A percentile compares a stretch with the other conserved stretches of the same genome.
These are phyloP conservation scores for Casaregolazyma lundiana DNA, from an alignment of 1,139 yeast species.

Conservation along the genomic window DNA sequence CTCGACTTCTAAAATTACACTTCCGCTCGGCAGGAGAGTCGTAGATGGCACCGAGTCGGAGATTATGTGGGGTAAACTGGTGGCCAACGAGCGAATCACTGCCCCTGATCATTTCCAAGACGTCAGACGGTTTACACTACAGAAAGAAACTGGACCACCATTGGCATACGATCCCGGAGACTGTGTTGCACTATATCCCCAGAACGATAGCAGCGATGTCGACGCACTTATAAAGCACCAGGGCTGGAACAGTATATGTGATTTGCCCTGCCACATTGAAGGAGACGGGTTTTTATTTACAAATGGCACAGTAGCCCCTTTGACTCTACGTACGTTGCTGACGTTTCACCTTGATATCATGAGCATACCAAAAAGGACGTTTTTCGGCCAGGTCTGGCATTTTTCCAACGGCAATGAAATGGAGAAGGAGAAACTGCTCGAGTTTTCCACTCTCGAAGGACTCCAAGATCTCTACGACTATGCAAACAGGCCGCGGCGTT, in stretches of 20 bases:
- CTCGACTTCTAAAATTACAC: constrained; percentile 24
- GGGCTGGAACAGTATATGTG: constrained; percentile 69
- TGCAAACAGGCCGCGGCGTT: constrained; percentile 86
- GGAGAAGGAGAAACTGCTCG: constrained; percentile 69
- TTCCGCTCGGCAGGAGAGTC: constrained; percentile 4
- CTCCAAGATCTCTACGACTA: constrained; percentile 79
- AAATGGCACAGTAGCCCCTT: constrained; percentile 56
- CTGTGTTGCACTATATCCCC: constrained; percentile 69
- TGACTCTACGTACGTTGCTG: constrained; percentile 67
- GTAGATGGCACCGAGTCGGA: constrained; percentile 14
- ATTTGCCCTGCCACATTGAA: constrained; percentile 35
- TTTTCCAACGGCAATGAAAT: constrained; percentile 61
- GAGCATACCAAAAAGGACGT: constrained; percentile 79
- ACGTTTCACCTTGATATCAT: constrained; percentile 76
- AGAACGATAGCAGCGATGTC: constrained; percentile 62
- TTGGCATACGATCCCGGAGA: constrained; percentile 69
- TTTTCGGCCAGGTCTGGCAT: constrained; percentile 61
- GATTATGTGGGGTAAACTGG: constrained; percentile 40
- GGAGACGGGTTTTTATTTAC: constrained; percentile 18
- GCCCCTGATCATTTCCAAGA: constrained; percentile 79
- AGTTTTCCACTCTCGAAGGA: constrained; percentile 61
- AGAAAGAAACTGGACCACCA: constrained; percentile 19
- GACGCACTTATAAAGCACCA: constrained; percentile 62
- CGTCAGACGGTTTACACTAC: constrained; percentile 62
- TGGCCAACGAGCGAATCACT: constrained; percentile 57